These are phyloP conservation scores for Leishmania amazonensis DNA, from an alignment of 208 protist genomes.

Conservation along the genomic window DNA sequence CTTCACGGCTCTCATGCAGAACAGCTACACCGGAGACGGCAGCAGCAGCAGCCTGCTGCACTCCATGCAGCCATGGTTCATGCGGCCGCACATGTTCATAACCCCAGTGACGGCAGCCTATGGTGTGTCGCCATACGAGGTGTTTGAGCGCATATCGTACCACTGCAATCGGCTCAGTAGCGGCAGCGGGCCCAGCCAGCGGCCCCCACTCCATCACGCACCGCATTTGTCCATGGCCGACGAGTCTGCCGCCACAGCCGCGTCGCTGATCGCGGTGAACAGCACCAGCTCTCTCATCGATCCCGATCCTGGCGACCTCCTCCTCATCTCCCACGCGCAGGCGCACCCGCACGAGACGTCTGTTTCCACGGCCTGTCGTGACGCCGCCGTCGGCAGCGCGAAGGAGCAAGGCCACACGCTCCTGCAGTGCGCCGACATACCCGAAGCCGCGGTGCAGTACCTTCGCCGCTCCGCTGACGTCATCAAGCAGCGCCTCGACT, in stretches of 20 bases:
- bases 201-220: not conserved
- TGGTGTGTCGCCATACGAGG: conserved; percentile 43
- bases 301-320: conserved; percentile 22
- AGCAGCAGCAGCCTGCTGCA: conserved; percentile 23
- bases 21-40: conserved; percentile 18
- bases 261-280: conserved; percentile 4
- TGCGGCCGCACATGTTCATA: conserved; percentile 64
- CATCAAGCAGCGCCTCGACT: conserved; percentile 31
- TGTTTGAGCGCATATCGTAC: conserved; percentile 45
- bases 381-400: not conserved
- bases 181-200: conserved; percentile 1
- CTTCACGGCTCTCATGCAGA: conserved; percentile 18
- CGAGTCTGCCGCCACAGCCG: not conserved
- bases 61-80: conserved; percentile 69
- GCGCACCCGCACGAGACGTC: conserved; percentile 5
- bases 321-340: conserved; percentile 21
- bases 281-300: conserved; percentile 30
- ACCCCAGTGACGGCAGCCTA: conserved; percentile 32
- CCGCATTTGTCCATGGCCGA: not conserved
- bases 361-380: not conserved
- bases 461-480: conserved; percentile 21
- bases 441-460: conserved; percentile 25
- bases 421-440: conserved; percentile 29
- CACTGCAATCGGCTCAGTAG: conserved; percentile 16
- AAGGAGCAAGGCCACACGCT: conserved; percentile 27